These are phyloP conservation scores for grape (Vitis vinifera) DNA, from an alignment of 164 flowering plant genomes.

Conservation along the genomic window ASM3070453v1 NC_081808.1:18080001-18080500, in stretches of 20 bases:
- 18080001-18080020: conserved; percentile 65
- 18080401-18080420: conserved; percentile 42
- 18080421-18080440: conserved; percentile 55
- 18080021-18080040: conserved; percentile 56
- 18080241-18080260: conserved; percentile 42
- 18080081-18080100: conserved; percentile 58
- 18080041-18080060: conserved; percentile 30
- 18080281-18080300: conserved; percentile 44
- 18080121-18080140: conserved; percentile 59
- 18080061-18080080: conserved; percentile 50
- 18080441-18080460: conserved; percentile 30
- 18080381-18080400: conserved; percentile 27
- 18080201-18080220: conserved; percentile 55
- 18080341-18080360: conserved; percentile 37
- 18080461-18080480: conserved; percentile 47
- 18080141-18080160: conserved; percentile 54
- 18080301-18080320: conserved; percentile 74
- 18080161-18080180: conserved; percentile 34
- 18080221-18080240: conserved; percentile 56
- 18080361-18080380: conserved; percentile 50
- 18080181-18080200: conserved; percentile 45
- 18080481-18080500: conserved; percentile 17
- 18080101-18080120: conserved; percentile 42
- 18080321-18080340: conserved; percentile 54
- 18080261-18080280: conserved; percentile 49